A percentile compares a stretch with the other conserved stretches of the same genome.
Evolutionary conservation across 331 rosid species (phyloP).

Genomic region (Acacia concinna): DNA sequence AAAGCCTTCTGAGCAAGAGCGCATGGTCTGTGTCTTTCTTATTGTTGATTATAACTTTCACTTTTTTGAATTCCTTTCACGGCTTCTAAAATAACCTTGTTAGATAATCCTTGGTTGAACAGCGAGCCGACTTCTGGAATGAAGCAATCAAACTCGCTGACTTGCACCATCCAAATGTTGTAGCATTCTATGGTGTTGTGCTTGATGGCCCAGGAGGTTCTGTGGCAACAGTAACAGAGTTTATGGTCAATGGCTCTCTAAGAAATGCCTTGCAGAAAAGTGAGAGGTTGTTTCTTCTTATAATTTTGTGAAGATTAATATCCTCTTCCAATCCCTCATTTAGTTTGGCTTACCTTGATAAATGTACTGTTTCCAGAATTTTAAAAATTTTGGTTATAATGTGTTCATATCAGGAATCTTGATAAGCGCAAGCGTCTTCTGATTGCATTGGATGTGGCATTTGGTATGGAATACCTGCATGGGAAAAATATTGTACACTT

Average conservation of each 20-base stretch:
- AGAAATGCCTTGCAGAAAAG: conserved; percentile 83
- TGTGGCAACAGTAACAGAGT: conserved; percentile 96
- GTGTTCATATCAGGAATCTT: conserved; percentile 55
- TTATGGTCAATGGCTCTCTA: conserved; percentile 88
- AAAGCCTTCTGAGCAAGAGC: conserved; percentile 90
- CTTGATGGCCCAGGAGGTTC: conserved; percentile 91
- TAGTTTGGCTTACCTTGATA: conserved; percentile 24
- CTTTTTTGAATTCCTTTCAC: conserved; percentile 16
- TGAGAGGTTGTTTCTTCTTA: conserved; percentile 54
- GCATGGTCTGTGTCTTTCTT: conserved; percentile 58
- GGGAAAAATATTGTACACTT: conserved; percentile 89
- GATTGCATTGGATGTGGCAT: conserved; percentile 93
- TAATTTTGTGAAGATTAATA: background rate
- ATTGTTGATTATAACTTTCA: conserved; percentile 17
- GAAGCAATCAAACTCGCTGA: conserved; percentile 96
- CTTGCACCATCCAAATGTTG: conserved; percentile 94
- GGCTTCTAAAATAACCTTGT: conserved; percentile 17
- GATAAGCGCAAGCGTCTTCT: conserved; percentile 79
- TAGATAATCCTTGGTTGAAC: conserved; percentile 27
- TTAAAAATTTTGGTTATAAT: conserved; percentile 14
- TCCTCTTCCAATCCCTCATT: background rate
- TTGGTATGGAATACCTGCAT: conserved; percentile 93
- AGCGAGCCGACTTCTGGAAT: conserved; percentile 94
- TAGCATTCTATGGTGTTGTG: conserved; percentile 91
- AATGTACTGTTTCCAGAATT: conserved; percentile 15